Evolutionary conservation across 1,139 yeast species (phyloP), one percentile per base, ranked within the genome.

Genomic region (Scheffersomyces cryptocercus): DNA sequence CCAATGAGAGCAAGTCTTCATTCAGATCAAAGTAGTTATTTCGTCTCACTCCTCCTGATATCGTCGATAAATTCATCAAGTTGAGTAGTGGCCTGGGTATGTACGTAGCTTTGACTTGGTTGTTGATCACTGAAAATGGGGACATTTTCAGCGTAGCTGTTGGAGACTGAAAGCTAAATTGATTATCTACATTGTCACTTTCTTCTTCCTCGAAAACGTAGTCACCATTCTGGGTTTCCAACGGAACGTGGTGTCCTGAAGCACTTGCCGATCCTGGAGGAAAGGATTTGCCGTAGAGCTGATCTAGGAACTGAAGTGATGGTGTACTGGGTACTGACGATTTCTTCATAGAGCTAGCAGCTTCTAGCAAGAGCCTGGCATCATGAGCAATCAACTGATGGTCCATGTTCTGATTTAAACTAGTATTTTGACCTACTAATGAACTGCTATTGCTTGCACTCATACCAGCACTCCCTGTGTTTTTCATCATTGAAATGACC

Each of bases 41-140:
- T 43, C 31, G 10, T 29, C n/a, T 12, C 15, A 35, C 13, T 16
- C 29, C 28, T 28, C 28, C 42, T 5, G 33, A 28, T 12, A 45
- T 35, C 7, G 50, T 46, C 0, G 62, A 49, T 5, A 72, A 67
- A 37, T 62, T 60, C 32, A 77, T 54, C 28, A 79, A 59, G 43
- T 73, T 70, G 11, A 67, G 59, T 7, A 81, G 65, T 4, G 81
- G 79, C 29, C 64, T 63, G 0, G 84, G 83, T 3, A 70, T 56
- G 10, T 66, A 56, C 2, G 53, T 45, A 16, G 49, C 49, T 3
- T 62, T 51, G 4, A 72, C 59, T 38, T 70, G 64, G 38, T 73
- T 67, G 3, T 70, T 62, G 6, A 77, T 61, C 7, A 79, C 64
- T 28, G 75, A 61, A 54, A 79, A 79, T 3, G 87, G 85, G 0